Percentiles rank a stretch among this genome's conserved stretches.
These are phyloP conservation scores for Sarcodon aspratus DNA, from an alignment of 768 basidiomycete species.

Conservation along the genomic window DNA sequence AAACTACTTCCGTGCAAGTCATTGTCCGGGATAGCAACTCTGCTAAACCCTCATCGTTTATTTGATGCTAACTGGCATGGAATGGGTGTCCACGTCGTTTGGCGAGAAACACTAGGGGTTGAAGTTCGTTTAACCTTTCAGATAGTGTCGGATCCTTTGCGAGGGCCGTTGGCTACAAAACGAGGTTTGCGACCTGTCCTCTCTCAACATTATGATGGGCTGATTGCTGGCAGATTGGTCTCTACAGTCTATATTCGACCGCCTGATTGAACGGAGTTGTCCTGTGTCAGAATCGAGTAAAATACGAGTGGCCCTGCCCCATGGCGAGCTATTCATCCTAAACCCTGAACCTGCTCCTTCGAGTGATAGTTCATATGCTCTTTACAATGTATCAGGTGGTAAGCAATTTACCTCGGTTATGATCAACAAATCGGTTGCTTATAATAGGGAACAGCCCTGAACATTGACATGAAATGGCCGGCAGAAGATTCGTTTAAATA, in stretches of 20 bases:
- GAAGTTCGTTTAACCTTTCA: constrained; percentile 63
- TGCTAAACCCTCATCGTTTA: constrained; percentile 76
- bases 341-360: constrained; percentile 37
- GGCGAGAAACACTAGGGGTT: constrained; percentile 37
- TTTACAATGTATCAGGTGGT: constrained; percentile 43
- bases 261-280: constrained; percentile 50
- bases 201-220: not conserved
- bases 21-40: constrained; percentile 67
- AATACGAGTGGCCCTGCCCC: constrained; percentile 38
- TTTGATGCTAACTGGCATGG: constrained; percentile 93
- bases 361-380: constrained; percentile 20
- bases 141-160: constrained; percentile 69
- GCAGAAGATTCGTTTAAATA: constrained; percentile 40
- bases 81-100: constrained; percentile 68
- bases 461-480: constrained; percentile 48
- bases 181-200: constrained; percentile 33
- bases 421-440: no score
- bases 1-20: constrained; percentile 92
- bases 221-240: constrained; percentile 54
- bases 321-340: constrained; percentile 29
- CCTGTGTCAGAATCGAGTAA: constrained; percentile 56
- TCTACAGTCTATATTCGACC: constrained; percentile 55
- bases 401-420: constrained; percentile 8
- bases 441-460: constrained; percentile 26
- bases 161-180: constrained; percentile 33